Evolutionary conservation across 108 stramenopile species (phyloP), one percentile per base, ranked within the genome.

Genomic region (Parietichytrium sp.): DNA sequence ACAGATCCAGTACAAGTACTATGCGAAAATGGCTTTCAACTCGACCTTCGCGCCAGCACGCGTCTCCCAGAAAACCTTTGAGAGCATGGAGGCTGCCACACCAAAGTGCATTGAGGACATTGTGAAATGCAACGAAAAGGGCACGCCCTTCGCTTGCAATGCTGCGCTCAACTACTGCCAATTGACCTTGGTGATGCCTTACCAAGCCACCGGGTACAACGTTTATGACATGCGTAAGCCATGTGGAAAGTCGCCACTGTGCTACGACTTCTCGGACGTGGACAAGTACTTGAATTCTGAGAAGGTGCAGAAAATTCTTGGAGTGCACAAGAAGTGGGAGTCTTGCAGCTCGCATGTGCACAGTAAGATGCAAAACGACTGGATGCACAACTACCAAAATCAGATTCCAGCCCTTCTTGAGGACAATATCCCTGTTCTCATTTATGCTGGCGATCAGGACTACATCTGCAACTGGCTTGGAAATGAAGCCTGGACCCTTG

Each of bases 401-500:
- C 88, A 89, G 55, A 87, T 97, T 16, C 88, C 88, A 0, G 95
- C 96, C 49, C 77, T 97, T 83, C 86, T 97, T 72, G 86, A 93
- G 82, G 91, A 84, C 49, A 94, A 92, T 29, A 88, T 92, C 45
- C 93, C 92, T 12, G 92, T 92, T 3, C 88, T 96, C 50, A 93
- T 98, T 80, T 98, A 98, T 85, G 96, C 95, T 29, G 95, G 97
- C 49, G 98, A 98, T 84, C 88, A 93, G 20, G 98, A 98, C 86
- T 97, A 93, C 86, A 97, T 98, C 83, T 96, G 96, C 90, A 96
- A 98, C 89, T 96, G 94, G 85, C 84, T 97, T 30, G 98, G 98
- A 30, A 96, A 95, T 83, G 79, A 92, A 52, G 96, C 98, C 29
- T 96, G 95, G 96, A 96, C 95, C 4, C 78, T 89, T 15, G 91